Evolutionary conservation across 441 rosid genomes (phyloP), one percentile per base, ranked within the genome.

Genomic region (Aquilaria agallochum): DNA sequence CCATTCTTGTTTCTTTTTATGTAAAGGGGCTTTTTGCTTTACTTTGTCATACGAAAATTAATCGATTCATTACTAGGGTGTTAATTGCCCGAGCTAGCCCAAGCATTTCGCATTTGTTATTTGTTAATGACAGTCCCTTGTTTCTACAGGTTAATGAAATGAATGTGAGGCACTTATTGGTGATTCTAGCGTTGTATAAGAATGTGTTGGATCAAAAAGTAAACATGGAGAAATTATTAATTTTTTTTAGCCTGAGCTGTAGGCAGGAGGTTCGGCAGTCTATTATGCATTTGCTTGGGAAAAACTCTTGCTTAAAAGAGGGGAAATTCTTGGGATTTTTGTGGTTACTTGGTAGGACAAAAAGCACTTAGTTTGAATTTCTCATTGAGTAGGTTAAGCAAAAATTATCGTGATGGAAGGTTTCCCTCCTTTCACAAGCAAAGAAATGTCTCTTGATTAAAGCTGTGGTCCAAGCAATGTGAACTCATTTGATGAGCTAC

Each of bases 41-140:
- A 3, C 3, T 62, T 12, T 6, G 10, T 0, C 4, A 12, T 32
- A 14, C 5, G 3, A 32, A 50, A 2, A 11, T 10, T 30, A 5
- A 0, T 1, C n/a, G 20, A 0, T 4, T 2, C 0, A 33, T 62
- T n/a, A 34, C 10, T 50, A 57, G 48, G 31, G 3, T 8, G 1
- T 1, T 6, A 4, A 11, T 51, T 0, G 5, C 27, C 0, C 2
- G 49, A 4, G 4, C 2, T 32, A 1, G 27, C 2, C 66, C 56
- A 5, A 1, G 9, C 5, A 27, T 62, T 6, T 62, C 66, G 1
- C 56, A 62, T 34, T 34, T 62, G 2, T 62, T 62, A 2, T 62
- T 62, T 13, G 66, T 49, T 9, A 44, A 50, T 15, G 66, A 50
- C 8, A 15, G 31, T 6, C 14, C 6, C 10, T 32, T 62, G 0